A percentile compares a stretch with the other conserved stretches of the same genome.
phyloP scores from a whole-genome alignment of 495 filamentous ascomycete species.

The Massariosphaeria phaeospora region DNA sequence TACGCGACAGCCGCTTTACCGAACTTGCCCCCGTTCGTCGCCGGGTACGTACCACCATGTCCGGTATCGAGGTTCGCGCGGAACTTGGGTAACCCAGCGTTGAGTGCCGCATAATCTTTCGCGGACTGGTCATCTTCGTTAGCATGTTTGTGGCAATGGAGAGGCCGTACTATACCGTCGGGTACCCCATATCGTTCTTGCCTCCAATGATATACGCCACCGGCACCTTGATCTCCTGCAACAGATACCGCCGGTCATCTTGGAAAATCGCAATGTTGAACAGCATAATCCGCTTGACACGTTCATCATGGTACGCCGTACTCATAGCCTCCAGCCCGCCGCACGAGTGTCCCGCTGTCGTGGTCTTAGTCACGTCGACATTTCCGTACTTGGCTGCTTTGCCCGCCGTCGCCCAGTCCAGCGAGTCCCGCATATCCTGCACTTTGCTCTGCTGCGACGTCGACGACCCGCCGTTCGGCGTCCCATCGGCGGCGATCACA shows the following conservation, averaged over 20 bases:
- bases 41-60: slow-evolving; percentile 14
- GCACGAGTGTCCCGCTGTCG: slow-evolving; percentile 18
- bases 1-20: slow-evolving; percentile 21
- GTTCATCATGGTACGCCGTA: slow-evolving; percentile 19
- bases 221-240: slow-evolving; percentile 27
- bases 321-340: slow-evolving; percentile 19
- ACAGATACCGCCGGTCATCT: slow-evolving; percentile 18
- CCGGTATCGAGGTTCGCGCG: slow-evolving; percentile 18
- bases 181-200: slow-evolving; percentile 19
- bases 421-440: slow-evolving; percentile 12
- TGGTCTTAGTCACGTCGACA: slow-evolving; percentile 8
- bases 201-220: slow-evolving; percentile 24
- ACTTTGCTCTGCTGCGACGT: slow-evolving; percentile 3
- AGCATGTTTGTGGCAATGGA: background rate
- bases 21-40: slow-evolving; percentile 24
- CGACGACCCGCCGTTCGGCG: background rate
- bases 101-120: slow-evolving; percentile 13
- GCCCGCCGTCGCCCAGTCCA: slow-evolving; percentile 18
- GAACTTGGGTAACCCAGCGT: slow-evolving; percentile 18
- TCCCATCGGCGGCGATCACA: slow-evolving; percentile 19
- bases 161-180: slow-evolving; percentile 3
- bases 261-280: slow-evolving; percentile 26
- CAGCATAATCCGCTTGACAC: slow-evolving; percentile 24
- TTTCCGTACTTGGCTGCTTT: slow-evolving; percentile 24
- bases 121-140: background rate